Base-by-base conservation (phyloP, 805 yeast genomes). In the Wickerhamiella occidentalis region DNA sequence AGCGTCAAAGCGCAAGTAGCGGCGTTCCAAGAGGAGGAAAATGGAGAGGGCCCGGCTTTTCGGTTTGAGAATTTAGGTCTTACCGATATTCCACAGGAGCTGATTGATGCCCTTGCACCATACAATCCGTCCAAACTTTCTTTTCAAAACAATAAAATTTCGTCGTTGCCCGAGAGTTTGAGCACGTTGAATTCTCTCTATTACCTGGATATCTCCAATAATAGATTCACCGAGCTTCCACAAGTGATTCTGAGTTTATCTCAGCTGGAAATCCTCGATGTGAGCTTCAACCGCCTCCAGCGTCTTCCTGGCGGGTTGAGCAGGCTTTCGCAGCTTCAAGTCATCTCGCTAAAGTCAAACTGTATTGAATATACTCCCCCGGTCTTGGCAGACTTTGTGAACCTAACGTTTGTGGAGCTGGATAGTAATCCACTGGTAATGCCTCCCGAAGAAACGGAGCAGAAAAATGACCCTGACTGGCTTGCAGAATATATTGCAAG, bases 191-290 rank as follows among this genome's bases (percentile, higher is more conserved):
- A 69, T 12, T 64, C 68, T 40, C 64, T 83, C 47, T 68, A 76
- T 49, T 80, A 78, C 54, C 64, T 85, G 50, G 90, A 84, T 61
- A 63, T 85, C 42, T 82, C 83, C 59, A 68, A 71, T 51, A 85
- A 85, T 61, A 60, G 65, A 41, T 69, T 85, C 47, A 55, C 68
- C 2, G 68, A 65, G 42, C 71, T 84, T 41, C 87, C 94, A 0
- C 61, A 57, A 1, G 62, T 64, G 1, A 52, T 68, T 25, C 54
- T 56, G 33, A 54, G 51, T 18, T 68, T 73, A 37, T 56, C 58
- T 11, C 67, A 69, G 6, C 64, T 84, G 49, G 88, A 81, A 57
- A 78, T 79, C 47, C 63, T 84, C 38, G 90, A 84, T 62, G 61
- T 83, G 18, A 78, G 86, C 18, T 64, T 68, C 33, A 84, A 84